Evolutionary conservation across 176 grass and related monocot genomes (phyloP), one percentile per base, ranked within the genome.

Genomic region (Triticum turgidum): DNA sequence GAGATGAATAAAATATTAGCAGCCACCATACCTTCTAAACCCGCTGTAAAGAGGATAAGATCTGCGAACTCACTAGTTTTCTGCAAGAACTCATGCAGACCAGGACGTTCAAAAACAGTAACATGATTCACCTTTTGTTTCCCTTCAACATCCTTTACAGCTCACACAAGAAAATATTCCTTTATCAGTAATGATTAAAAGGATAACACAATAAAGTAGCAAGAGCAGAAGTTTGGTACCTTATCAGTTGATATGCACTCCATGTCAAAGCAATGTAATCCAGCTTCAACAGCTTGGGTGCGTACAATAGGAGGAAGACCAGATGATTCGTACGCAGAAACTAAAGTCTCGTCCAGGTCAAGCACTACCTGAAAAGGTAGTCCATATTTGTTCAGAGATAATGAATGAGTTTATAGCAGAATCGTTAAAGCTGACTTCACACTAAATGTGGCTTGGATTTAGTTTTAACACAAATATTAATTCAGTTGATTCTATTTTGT

Each of bases 311-410:
- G 33, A 68, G 97, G 97, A 80, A 99, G 88, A 67, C 89, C 91
- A 82, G 97, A 94, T 64, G 97, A 91, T n/a, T 99, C 97, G 71
- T 99, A 99, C 6, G 97, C 97, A 84, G 94, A 99, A 85, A 99
- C 94, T 91, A 99, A 88, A 86, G 97, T 99, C 89, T 99, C 94
- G 44, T 99, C 97, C 90, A 99, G 89, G 75, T 99, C 97, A 75
- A 99, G 94, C 79, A 99, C 97, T 72, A 99, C 89, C 97, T 99
- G 73, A 85, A 90, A 17, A 90, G 73, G 81, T 27, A 83, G 54
- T 6, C 10, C 25, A 80, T 66, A 38, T 89, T 49, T 65, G 77
- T 81, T 84, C 64, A 88, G 63, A 81, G 65, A 85, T 42, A 70
- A 70, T 52, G 35, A 21, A 75, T 32, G 82, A 65, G 14, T 52